Base-by-base conservation (phyloP, 2,329 filamentous ascomycete genomes). In the Penicillium digitatum region DNA sequence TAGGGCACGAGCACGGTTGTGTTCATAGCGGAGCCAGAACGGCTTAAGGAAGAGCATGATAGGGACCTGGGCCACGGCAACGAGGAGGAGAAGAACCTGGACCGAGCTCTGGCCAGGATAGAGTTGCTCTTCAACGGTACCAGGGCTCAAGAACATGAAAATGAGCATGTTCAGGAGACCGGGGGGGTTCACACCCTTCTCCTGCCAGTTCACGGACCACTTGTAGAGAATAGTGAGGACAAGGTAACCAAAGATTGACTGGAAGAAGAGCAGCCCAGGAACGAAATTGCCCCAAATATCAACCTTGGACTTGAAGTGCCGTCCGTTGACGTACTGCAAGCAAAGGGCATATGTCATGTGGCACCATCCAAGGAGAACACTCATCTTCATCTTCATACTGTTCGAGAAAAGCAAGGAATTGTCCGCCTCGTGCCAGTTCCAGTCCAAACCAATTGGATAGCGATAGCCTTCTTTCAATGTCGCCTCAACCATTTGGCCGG, bases 381-480 rank as follows among this genome's bases (percentile, higher is more conserved):
- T 95, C 77, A 99, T 89, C 82, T 99, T 99, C 94, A 99, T 99
- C 86, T 99, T 99, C 83, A 94, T 95, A 76, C 89, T 95, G 87
- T 99, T 99, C 73, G 85, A 88, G 78, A 99, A 99, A 47, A 99
- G 83, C 20, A 99, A 82, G 58, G 95, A 88, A 68, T 99, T 99
- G 68, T 97, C 93, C 12, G 91, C 88, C 57, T 88, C 91, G 72
- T 99, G 95, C 94, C 94, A 99, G 69, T 87, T 89, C 86, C 87
- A 96, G 71, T 99, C 94, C 57, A 99, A 78, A 64, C 94, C 94
- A 69, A 99, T 96, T 16, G 95, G 93, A 73, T 96, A 99, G 48
- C 91, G 87, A 76, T 96, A 92, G 56, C 82, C 82, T 45, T 84
- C 78, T 66, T 86, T 87, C 55, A 95, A 81, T 39, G 80, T 76